These are phyloP conservation scores for Osmanthus fragrans DNA, from an alignment of 257 asterid genomes.

Conservation along the genomic window DNA sequence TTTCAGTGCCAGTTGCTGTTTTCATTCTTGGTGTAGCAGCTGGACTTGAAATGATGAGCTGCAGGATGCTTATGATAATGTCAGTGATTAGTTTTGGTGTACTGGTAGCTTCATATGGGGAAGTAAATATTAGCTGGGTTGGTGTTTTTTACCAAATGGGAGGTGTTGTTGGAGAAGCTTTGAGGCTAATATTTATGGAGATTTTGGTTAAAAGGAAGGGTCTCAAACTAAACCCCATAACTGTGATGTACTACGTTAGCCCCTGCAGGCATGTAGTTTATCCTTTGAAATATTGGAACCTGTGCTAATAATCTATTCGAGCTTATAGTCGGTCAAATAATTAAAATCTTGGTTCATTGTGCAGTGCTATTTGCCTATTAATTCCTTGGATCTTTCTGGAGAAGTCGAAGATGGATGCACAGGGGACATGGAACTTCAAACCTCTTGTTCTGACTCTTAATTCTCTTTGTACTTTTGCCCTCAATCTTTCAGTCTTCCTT, in stretches of 20 bases:
- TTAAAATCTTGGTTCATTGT: slow-evolving; percentile 20
- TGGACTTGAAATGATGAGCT: slow-evolving; percentile 94
- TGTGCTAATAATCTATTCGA: neutral
- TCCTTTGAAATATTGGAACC: neutral
- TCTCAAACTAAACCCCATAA: slow-evolving; percentile 82
- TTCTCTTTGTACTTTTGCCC: slow-evolving; percentile 91
- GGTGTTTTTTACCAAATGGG: slow-evolving; percentile 99
- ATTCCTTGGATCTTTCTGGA: slow-evolving; percentile 95
- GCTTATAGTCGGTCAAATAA: neutral
- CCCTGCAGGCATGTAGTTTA: slow-evolving; percentile 85
- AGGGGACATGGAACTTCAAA: slow-evolving; percentile 72
- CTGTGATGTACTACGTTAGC: slow-evolving; percentile 96
- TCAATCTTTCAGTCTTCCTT: slow-evolving; percentile 94
- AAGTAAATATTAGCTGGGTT: slow-evolving; percentile 84
- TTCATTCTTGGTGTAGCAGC: slow-evolving; percentile 91
- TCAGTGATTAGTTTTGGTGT: slow-evolving; percentile 95
- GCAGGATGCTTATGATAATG: slow-evolving; percentile 92
- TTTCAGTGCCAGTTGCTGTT: slow-evolving; percentile 97
- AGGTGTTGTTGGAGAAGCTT: slow-evolving; percentile 97
- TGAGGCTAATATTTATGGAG: slow-evolving; percentile 94
- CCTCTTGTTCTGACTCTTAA: slow-evolving; percentile 69
- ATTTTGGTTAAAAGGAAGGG: slow-evolving; percentile 93
- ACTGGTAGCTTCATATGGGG: slow-evolving; percentile 92
- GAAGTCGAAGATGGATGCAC: slow-evolving; percentile 85
- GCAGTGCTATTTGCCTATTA: slow-evolving; percentile 95